Evolutionary conservation across 306 rosid species (phyloP).

Genomic region (Medicago lupulina): DNA sequence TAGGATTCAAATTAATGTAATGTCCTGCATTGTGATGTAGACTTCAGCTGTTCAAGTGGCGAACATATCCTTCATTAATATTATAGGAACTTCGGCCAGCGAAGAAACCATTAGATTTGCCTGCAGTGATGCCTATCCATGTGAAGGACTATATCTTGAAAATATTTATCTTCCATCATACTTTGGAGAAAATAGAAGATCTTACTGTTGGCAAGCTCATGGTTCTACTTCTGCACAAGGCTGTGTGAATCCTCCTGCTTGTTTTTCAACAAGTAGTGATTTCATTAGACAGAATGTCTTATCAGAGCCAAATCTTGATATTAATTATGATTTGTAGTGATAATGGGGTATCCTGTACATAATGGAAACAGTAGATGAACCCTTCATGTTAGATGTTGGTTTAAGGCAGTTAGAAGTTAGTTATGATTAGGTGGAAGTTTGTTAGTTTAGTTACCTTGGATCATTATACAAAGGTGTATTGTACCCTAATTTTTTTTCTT

Average conservation of each 20-base stretch:
- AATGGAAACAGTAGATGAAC: background rate
- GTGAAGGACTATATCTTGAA: constrained; percentile 69
- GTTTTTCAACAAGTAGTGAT: constrained; percentile 51
- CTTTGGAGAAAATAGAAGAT: constrained; percentile 46
- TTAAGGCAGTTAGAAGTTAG: no score
- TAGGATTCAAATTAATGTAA: no score
- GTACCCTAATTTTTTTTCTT: no score
- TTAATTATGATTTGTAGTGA: constrained; percentile 43
- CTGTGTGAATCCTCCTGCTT: constrained; percentile 59
- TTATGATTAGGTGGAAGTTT: no score
- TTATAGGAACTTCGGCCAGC: constrained; percentile 84
- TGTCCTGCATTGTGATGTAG: constrained; percentile 53
- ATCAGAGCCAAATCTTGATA: constrained; percentile 43
- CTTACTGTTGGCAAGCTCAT: constrained; percentile 82
- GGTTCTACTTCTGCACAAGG: constrained; percentile 61
- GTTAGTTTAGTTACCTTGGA: no score
- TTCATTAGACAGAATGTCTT: constrained; percentile 49
- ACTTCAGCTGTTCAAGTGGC: constrained; percentile 76
- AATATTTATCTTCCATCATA: constrained; percentile 59
- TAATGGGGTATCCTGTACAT: background rate
- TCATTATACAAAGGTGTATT: no score
- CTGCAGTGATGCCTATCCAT: constrained; percentile 77
- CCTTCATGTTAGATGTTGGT: background rate
- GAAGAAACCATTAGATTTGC: constrained; percentile 71
- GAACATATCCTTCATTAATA: constrained; percentile 67